phyloP scores from a whole-genome alignment of 768 basidiomycete species.

The Rhizopogon salebrosus region DNA sequence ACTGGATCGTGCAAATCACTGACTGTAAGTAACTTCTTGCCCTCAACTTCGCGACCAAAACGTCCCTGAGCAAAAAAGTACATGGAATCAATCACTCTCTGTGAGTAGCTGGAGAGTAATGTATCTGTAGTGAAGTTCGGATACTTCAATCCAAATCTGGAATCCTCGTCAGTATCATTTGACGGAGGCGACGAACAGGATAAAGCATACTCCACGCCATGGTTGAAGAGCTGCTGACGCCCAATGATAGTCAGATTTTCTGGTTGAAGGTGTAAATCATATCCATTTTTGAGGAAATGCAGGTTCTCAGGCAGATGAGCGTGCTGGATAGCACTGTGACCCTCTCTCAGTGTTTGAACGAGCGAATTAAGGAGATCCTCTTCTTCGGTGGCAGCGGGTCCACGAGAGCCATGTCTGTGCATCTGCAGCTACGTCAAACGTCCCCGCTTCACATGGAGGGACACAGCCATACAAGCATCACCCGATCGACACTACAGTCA shows the following conservation, averaged over 20 bases:
- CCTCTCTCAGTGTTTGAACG: constrained; percentile 24
- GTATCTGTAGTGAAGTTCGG: constrained; percentile 15
- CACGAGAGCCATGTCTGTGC: constrained; percentile 37
- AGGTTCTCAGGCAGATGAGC: constrained; percentile 28
- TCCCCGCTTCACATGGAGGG: not conserved
- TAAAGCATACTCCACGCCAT: constrained; percentile 30
- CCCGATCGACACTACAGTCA: constrained; percentile 29
- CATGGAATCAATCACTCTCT: constrained; percentile 34
- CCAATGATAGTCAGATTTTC: constrained; percentile 34
- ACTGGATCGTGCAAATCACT: constrained; percentile 30
- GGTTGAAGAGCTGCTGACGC: constrained; percentile 33
- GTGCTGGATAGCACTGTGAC: constrained; percentile 18
- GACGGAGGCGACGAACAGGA: not conserved
- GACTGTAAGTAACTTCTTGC: constrained; percentile 24
- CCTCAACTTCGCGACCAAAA: constrained; percentile 28
- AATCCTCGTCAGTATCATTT: not conserved
- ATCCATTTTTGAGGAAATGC: constrained; percentile 33
- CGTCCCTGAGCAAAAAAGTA: constrained; percentile 36
- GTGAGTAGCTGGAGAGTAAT: constrained; percentile 10
- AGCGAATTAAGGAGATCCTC: constrained; percentile 27
- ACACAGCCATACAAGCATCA: constrained; percentile 22
- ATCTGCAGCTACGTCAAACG: constrained; percentile 21
- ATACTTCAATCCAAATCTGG: constrained; percentile 18
- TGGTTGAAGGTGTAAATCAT: constrained; percentile 27
- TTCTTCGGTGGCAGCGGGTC: constrained; percentile 23